Percentiles rank a stretch among this genome's conserved stretches.
Conservation (phyloP, 441 rosid species). For the Erysimum cheiri region DNA sequence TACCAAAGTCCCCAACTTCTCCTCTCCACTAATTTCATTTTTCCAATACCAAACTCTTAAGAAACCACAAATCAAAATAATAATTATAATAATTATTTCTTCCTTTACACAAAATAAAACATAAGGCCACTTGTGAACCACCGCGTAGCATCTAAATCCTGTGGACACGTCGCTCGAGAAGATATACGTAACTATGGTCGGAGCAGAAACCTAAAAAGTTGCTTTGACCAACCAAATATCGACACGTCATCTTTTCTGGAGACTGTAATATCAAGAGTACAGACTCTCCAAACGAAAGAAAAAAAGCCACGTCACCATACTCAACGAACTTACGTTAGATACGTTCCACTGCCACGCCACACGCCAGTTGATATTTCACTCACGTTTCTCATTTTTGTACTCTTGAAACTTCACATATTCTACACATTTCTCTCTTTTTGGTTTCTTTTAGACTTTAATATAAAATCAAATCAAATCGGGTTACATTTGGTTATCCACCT, state of each 20-base stretch:
- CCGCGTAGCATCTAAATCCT: constrained; percentile 14
- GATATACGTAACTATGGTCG: constrained; percentile 41
- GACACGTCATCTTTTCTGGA: constrained; percentile 43
- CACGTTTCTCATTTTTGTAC: constrained; percentile 38
- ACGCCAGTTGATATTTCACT: constrained; percentile 31
- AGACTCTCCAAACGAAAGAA: constrained; percentile 20
- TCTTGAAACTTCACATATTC: constrained; percentile 30
- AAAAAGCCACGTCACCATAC: constrained; percentile 41
- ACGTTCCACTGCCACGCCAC: constrained; percentile 40
- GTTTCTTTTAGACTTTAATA: constrained; percentile 11
- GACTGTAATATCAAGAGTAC: constrained; percentile 25
- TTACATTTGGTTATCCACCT: constrained; percentile 42
- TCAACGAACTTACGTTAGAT: constrained; percentile 39
- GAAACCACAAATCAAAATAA: constrained; percentile 36
- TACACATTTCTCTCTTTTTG: constrained; percentile 5
- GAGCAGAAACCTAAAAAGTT: constrained; percentile 37
- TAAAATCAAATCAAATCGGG: constrained; percentile 14
- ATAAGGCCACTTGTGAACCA: constrained; percentile 21
- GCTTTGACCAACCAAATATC: constrained; percentile 21
- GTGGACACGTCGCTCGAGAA: constrained; percentile 43
- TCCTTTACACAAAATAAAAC: constrained; percentile 11
- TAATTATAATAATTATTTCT: constrained; percentile 2
- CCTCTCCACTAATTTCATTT: constrained; percentile 32
- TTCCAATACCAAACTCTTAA: constrained; percentile 35
- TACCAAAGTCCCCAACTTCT: constrained; percentile 34